Base-by-base conservation (phyloP, 192 early-diverging fungal genomes). In the Mortierella hygrophila region DNA sequence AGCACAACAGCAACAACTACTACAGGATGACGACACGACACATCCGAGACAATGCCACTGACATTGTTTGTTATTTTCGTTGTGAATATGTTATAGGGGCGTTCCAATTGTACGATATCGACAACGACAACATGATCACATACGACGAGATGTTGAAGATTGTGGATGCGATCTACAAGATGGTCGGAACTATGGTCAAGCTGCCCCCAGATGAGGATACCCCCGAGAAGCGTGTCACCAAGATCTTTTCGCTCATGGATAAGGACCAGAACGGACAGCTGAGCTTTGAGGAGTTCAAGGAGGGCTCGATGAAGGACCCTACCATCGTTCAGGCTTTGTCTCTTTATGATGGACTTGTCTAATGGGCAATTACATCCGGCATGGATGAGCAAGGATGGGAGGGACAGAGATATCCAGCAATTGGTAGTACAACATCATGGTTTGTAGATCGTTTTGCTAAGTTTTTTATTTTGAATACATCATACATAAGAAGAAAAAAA, bases 111-210 rank as follows among this genome's bases (percentile, higher is more conserved):
- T 98, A 97, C 76, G 97, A 98, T 90, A 95, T 97, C 70, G 93
- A 98, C 82, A 91, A 95, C 74, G 96, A 98, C 83, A 95, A 95
- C n/a, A 93, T 89, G 84, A 96, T 98, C 74, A 94, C 95, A 20
- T 91, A 92, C 42, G 94, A 94, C 23, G 97, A 98, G 89, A 97
- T 98, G 97, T 77, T 95, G 38, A 85, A 88, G 77, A 96, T 98
- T 65, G 96, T 98, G 18, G 95, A 97, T 75, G 95, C 97, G 6
- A 97, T 98, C 72, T 98, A 97, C 89, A 94, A 94, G 75, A 97
- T 97, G 95, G 96, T 98, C 3, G 96, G 96, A 20, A 94, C 91
- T 83, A 97, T 95, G 94, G 94, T 96, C 44, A 95, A 96, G 77
- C 88, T 97, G 82, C 95, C 96, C 44, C 89, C 91, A 69, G 97